Evolutionary conservation across 179 eudicot species (phyloP), one percentile per base, ranked within the genome.

Genomic region (Silene coronaria): DNA sequence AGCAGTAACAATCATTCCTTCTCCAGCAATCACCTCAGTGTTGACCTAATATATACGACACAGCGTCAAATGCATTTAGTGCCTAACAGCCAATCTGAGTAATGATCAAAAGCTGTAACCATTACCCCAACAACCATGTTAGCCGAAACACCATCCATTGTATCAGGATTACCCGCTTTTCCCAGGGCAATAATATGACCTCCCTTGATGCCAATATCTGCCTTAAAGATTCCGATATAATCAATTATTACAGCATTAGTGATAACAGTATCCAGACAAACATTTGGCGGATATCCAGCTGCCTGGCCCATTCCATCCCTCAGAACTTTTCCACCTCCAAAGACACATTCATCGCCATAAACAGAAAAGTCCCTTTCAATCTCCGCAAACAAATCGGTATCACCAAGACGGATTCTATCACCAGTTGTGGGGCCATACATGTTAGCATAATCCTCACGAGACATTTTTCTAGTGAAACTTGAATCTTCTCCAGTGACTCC

Each of bases 231-330:
- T 80, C 95, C 98, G 24, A 91, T 84, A 76, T 92, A 94, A 84
- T 94, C 98, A 74, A 94, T 90, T 13, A 94, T 85, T 80, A 90
- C 78, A 68, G 98, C 96, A 82, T 94, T 94, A 72, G 98, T 94
- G 68, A 94, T 89, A 64, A 91, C 98, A 76, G 97, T 90, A 72
- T 94, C 98, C 78, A 94, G 82, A 75, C 92, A 91, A 57, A 70
- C 88, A 76, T 77, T 75, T 75, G 88, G 51, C 27, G 86, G 74
- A 79, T 85, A 88, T 76, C 98, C 98, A 84, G 85, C 77, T 76
- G 94, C 94, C 80, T 94, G 98, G 30, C 98, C 98, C 98, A 92
- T 90, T 78, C 97, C 98, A 76, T 94, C 96, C 77, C 98, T 84
- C 48, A 92, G 62, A 80, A 92, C 98, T 84, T 94, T 94, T 75